phyloP scores from a whole-genome alignment of 2,329 filamentous ascomycete species.

The Trichoderma endophyticum region DNA sequence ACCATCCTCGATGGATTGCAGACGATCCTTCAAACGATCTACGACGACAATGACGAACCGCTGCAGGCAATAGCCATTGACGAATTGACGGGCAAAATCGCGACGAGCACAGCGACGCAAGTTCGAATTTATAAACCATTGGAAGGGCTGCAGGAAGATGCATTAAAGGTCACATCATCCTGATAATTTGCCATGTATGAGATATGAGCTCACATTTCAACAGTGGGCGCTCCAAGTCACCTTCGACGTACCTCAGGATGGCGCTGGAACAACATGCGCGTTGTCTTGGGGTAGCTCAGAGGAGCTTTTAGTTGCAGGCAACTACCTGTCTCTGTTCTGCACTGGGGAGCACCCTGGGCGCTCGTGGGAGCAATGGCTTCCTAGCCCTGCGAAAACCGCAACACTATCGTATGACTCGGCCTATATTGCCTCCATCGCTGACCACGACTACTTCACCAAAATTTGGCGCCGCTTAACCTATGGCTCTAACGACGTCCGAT shows the following conservation, averaged over 20 bases:
- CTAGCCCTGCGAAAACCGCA: slow-evolving; percentile 70
- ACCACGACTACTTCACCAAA: slow-evolving; percentile 80
- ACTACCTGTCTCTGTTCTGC: slow-evolving; percentile 65
- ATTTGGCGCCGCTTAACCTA: slow-evolving; percentile 88
- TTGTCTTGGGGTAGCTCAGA: slow-evolving; percentile 86
- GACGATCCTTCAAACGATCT: slow-evolving; percentile 82
- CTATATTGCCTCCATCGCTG: slow-evolving; percentile 77
- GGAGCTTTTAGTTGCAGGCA: slow-evolving; percentile 78
- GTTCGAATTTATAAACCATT: slow-evolving; percentile 79
- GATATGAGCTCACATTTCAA: slow-evolving; percentile 24
- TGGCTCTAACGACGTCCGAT: slow-evolving; percentile 76
- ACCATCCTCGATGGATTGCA: slow-evolving; percentile 74
- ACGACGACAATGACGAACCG: slow-evolving; percentile 69
- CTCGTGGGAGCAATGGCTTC: slow-evolving; percentile 72
- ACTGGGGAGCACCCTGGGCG: slow-evolving; percentile 47
- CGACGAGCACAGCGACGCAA: slow-evolving; percentile 62
- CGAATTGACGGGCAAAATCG: slow-evolving; percentile 79
- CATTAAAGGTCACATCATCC: slow-evolving; percentile 59
- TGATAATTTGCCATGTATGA: neutral
- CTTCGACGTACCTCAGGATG: slow-evolving; percentile 44
- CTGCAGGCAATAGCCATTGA: slow-evolving; percentile 79
- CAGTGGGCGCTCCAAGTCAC: slow-evolving; percentile 64
- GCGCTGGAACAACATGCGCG: slow-evolving; percentile 36
- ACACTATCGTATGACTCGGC: slow-evolving; percentile 82
- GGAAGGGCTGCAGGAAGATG: slow-evolving; percentile 61